Evolutionary conservation across 2,329 filamentous ascomycete species (phyloP).

Genomic region (Paracorniculantispora psalliotae): DNA sequence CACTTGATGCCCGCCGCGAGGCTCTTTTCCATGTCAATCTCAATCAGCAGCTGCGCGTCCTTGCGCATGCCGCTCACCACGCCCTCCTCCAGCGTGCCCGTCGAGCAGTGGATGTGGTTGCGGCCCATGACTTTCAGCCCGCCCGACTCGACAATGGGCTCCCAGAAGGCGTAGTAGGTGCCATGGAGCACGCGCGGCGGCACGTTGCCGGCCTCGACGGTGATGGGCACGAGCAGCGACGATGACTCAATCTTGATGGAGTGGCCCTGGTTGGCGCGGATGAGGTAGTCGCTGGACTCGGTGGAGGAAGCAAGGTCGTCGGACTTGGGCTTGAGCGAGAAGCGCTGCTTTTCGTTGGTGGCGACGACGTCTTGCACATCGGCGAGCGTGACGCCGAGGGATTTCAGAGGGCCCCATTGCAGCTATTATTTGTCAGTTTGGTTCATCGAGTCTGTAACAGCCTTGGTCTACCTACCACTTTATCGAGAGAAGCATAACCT

Average conservation of each 20-base stretch:
- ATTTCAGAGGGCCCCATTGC: slow-evolving; percentile 54
- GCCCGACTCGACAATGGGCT: slow-evolving; percentile 66
- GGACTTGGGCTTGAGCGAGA: slow-evolving; percentile 57
- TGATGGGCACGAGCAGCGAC: slow-evolving; percentile 64
- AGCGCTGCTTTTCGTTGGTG: slow-evolving; percentile 86
- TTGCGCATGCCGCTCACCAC: slow-evolving; percentile 78
- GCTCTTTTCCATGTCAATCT: slow-evolving; percentile 66
- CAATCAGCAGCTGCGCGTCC: slow-evolving; percentile 72
- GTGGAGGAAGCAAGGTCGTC: slow-evolving; percentile 18
- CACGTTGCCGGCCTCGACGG: slow-evolving; percentile 50
- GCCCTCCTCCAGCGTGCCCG: slow-evolving; percentile 54
- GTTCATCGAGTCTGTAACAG: not conserved
- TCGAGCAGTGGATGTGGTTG: slow-evolving; percentile 87
- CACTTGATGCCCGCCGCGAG: slow-evolving; percentile 62
- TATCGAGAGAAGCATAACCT: slow-evolving; percentile 54
- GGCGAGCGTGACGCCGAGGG: slow-evolving; percentile 65
- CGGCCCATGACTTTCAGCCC: slow-evolving; percentile 76
- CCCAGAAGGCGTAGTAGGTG: slow-evolving; percentile 80
- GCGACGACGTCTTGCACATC: slow-evolving; percentile 68
- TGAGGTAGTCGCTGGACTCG: slow-evolving; percentile 65
- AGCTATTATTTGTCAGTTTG: slow-evolving; percentile 35
- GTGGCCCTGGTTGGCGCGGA: slow-evolving; percentile 95
- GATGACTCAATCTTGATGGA: slow-evolving; percentile 72
- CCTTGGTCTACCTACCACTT: slow-evolving; percentile 46
- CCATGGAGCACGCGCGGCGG: slow-evolving; percentile 75